phyloP scores from a whole-genome alignment of 1,284 basidiomycete species.

The Meira miltonrushii region DNA sequence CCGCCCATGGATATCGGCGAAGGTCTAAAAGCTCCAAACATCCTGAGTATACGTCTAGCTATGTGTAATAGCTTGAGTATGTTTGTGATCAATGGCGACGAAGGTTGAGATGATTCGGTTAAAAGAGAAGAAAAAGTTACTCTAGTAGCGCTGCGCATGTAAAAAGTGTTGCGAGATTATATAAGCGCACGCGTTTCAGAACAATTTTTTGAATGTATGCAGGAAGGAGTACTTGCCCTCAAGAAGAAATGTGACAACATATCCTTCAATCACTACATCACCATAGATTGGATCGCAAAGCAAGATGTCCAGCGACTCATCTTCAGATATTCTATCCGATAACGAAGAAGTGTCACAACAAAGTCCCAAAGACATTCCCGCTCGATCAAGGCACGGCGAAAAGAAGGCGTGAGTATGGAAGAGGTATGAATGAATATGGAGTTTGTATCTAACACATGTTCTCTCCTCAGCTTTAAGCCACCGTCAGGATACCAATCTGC shows the following conservation, averaged over 20 bases:
- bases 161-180: no score
- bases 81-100: not conserved
- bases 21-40: slow-evolving; percentile 62
- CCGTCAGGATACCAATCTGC: not conserved
- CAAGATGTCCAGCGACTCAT: not conserved
- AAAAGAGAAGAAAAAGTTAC: not conserved
- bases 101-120: not conserved
- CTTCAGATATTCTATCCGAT: slow-evolving; percentile 1
- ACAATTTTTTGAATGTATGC: no score
- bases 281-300: no score
- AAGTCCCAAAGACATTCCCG: not conserved
- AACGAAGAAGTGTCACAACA: not conserved
- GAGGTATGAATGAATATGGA: not conserved
- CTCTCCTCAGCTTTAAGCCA: not conserved
- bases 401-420: not conserved
- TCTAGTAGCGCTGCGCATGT: not conserved
- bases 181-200: no score
- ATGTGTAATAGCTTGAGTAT: not conserved
- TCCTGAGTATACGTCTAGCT: slow-evolving; percentile 11
- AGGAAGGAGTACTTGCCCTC: no score
- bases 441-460: not conserved
- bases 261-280: no score
- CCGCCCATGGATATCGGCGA: slow-evolving; percentile 65
- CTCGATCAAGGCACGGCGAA: not conserved
- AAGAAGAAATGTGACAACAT: no score